phyloP scores from a whole-genome alignment of 768 basidiomycete genomes.

The Clavulina sp. region DNA sequence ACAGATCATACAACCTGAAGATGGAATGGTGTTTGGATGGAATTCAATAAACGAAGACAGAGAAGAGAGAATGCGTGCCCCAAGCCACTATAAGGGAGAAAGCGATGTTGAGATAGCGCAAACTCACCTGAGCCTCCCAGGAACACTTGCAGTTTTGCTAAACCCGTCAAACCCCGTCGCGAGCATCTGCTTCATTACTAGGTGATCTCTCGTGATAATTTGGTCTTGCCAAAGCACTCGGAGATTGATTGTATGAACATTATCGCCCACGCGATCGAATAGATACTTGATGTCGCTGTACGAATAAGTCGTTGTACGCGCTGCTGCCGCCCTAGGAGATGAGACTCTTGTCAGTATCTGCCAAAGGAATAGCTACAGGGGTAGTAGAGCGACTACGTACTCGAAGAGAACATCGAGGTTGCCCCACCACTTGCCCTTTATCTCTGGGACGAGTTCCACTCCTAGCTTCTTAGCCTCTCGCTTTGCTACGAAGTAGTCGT shows the following conservation, averaged over 20 bases:
- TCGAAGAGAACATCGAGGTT: not conserved
- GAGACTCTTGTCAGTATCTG: too few species aligned
- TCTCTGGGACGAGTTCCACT: not conserved
- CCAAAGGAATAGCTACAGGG: too few species aligned
- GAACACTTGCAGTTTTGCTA: slow-evolving; percentile 10
- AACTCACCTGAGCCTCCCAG: not conserved
- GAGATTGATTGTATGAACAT: slow-evolving; percentile 1
- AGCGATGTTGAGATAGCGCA: not conserved
- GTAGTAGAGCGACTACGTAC: too few species aligned
- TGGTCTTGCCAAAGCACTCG: not conserved
- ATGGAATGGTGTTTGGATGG: too few species aligned
- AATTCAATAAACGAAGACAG: not conserved
- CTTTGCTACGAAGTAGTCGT: not conserved
- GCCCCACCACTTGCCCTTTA: not conserved
- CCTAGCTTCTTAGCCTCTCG: not conserved
- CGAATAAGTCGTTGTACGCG: not conserved
- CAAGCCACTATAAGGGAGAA: too few species aligned
- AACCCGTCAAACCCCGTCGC: slow-evolving; percentile 8
- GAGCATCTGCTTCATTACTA: slow-evolving; percentile 7
- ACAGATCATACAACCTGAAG: slow-evolving; percentile 10
- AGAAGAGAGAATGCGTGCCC: not conserved
- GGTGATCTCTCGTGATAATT: slow-evolving; percentile 9
- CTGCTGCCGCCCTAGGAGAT: too few species aligned
- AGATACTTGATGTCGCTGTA: too few species aligned
- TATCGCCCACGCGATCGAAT: too few species aligned